Base-by-base conservation (phyloP, 768 basidiomycete species). In the Agaricus blazei region DNA sequence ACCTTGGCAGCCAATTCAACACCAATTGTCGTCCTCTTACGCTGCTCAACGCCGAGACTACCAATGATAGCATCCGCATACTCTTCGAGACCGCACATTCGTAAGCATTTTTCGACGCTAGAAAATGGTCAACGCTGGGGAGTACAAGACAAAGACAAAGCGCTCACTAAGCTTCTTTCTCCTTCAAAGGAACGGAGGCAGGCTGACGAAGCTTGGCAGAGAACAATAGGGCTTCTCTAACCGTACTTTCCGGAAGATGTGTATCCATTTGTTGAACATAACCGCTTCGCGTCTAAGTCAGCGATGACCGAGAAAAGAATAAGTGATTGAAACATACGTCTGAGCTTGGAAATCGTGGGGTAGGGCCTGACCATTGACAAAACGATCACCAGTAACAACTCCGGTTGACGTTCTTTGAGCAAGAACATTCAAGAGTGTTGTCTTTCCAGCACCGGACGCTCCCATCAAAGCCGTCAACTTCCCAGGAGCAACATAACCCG, bases 1-100 rank as follows among this genome's bases (percentile, higher is more conserved):
- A 91, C 83, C 69, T 92, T 93, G 23, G 92, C 90, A 41, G 90
- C 91, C 11, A 95, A 76, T 66, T 94, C 92, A 43, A 94, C 91
- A 31, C 81, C 93, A 59, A 95, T 94, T 0, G 92, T 94, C 0
- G 90, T 84, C 4, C 91, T 80, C 68, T 94, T 95, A 41, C 84
- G 77, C 59, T 85, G 80, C 62, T 92, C 89, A 31, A 87, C 78
- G 12, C 82, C 80, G 4, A 89, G 73, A 69, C 81, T 78, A 8
- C 80, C 83, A 6, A 88, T 82, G 60, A 82, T 72, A 6, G 83
- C 85, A 58, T 88, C 82, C 3, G 82, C 82, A 29, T 81, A 75
- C 5, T 75, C 76, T 54, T 82, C 79, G 44, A 89, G 67, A 41
- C 84, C 86, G 59, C 87, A 84, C 69, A 89, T 80, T 59, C 76